Evolutionary conservation across 2,329 filamentous ascomycete genomes (phyloP), one percentile per base, ranked within the genome.

Genomic region (Penicillium polonicum): DNA sequence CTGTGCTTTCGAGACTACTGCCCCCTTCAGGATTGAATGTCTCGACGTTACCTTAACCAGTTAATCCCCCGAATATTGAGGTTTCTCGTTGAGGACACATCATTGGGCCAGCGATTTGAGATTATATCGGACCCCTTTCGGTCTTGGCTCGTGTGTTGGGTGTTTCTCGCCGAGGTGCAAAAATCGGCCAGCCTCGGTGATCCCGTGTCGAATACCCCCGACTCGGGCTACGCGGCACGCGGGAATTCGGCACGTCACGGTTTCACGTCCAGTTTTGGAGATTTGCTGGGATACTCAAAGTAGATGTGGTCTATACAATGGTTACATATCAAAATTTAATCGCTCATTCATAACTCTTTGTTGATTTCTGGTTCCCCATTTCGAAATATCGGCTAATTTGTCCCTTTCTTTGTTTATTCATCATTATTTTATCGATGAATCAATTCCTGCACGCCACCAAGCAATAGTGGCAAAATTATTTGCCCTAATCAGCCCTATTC

Each of bases 201-300:
- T 58, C 50, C 58, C 55, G 55, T 52, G 44, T 54, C 27, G 33
- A 33, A 48, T 38, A 3, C n/a, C 12, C n/a, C 52, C 53, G 46
- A 50, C 44, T 57, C 53, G 57, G 53, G 53, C 57, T 38, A 52
- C 48, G 49, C 55, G 55, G 50, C 33, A 59, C 59, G 27, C 59
- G 59, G 59, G 45, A 56, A 57, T 31, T 61, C 59, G 59, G 59
- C 59, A 61, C 55, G 35, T 38, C 46, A 25, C 42, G 12, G 19
- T 55, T 50, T 50, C 36, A 39, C 31, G 9, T 19, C 35, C 35
- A 38, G 35, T 8, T 36, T n/a, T 36, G 2, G 35, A 38, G 8
- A 36, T 36, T 36, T 31, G 29, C 29, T 31, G 29, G 29, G 29
- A 31, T 31, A 10, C 27, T 29, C 9, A 29, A 29, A 12, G 10